Conservation (phyloP, 2,329 filamentous ascomycete species). For the Epichloe glyceriae region DNA sequence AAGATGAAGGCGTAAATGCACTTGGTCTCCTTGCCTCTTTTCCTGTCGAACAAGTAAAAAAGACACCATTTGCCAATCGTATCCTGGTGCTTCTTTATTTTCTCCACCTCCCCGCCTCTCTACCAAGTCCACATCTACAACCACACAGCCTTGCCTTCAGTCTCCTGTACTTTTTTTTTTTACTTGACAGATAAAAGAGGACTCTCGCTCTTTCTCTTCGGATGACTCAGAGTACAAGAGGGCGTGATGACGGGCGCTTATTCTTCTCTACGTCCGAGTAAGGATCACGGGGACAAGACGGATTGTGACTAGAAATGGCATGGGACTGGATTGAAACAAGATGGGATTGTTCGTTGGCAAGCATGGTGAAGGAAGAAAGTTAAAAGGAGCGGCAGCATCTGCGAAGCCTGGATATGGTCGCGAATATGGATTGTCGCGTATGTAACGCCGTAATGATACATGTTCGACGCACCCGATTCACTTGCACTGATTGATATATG, state of each 20-base stretch:
- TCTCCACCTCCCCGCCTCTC: neutral
- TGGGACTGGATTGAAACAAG: too few species aligned
- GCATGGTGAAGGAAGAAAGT: too few species aligned
- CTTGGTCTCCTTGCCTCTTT: neutral
- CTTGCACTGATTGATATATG: neutral
- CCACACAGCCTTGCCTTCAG: neutral
- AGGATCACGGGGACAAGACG: too few species aligned
- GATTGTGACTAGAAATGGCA: too few species aligned
- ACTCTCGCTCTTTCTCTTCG: neutral
- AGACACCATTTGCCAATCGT: neutral
- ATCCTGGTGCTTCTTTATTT: neutral
- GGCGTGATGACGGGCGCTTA: too few species aligned
- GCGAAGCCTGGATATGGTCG: neutral
- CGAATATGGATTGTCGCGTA: neutral
- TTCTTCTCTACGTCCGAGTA: too few species aligned
- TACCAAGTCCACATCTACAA: neutral
- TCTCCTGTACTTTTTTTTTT: neutral
- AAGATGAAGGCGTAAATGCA: conserved; percentile 67
- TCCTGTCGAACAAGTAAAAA: neutral
- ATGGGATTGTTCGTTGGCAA: too few species aligned
- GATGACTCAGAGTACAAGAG: too few species aligned
- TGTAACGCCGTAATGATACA: conserved; percentile 7
- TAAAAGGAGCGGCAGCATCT: too few species aligned
- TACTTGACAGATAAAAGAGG: too few species aligned
- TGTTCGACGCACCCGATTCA: conserved; percentile 2